Base-by-base conservation (phyloP, 768 basidiomycete genomes). In the Suillus alpinus region DNA sequence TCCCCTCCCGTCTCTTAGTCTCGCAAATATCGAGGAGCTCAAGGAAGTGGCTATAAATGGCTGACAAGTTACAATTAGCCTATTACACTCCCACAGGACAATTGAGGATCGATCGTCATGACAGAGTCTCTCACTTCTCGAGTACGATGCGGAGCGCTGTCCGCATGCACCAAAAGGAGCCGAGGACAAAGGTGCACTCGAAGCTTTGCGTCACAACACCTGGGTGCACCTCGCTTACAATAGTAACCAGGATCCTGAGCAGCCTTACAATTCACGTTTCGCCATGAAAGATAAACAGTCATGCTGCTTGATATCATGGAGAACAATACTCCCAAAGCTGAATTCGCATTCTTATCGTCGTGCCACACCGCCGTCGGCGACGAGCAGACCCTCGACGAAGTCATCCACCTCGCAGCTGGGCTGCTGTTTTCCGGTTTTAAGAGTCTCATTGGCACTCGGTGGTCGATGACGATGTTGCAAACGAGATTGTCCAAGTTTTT, bases 331-430 rank as follows among this genome's bases (percentile, higher is more conserved):
- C 12, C 58, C 34, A 49, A 47, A 8, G 71, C 72, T 0, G 69
- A 76, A 53, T 76, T 77, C 67, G 75, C 72, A 23, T 76, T 76
- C 53, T 49, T 77, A 20, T 71, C 71, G 18, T 67, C 70, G 1
- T 75, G 73, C 36, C 66, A 57, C 39, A 69, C 69, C 18, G 63
- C 68, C 6, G 63, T 64, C 39, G 68, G 62, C 18, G 69, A 71
- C 13, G 59, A 50, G 20, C 20, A 34, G 0, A 60, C 57, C 29
- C 20, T 58, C n/a, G 72, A 72, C 18, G 75, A 78, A 57, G 59
- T 44, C 18, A 71, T 76, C 60, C 71, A 76, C 64, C 57, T 79
- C 0, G 69, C 71, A 18, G 62, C 72, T 34, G 68, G 70, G 29
- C 31, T 78, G 62, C 70, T 70, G 65, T 68, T 68, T 58, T 64